Conservation (phyloP, 768 basidiomycete species). For the Calocybe indica region DNA sequence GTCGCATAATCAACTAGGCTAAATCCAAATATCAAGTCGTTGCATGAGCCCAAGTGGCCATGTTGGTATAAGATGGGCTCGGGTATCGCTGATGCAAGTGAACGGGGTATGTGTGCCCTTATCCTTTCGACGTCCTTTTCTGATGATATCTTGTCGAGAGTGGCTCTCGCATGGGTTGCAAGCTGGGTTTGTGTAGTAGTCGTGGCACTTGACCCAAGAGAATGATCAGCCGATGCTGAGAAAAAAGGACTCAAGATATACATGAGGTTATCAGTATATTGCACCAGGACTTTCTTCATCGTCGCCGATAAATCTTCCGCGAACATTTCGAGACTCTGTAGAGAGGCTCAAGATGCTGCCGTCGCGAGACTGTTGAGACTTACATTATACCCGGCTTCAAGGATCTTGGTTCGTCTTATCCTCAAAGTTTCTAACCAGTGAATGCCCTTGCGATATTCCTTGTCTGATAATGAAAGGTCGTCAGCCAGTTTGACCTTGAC, state of each 20-base stretch:
- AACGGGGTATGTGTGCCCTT: constrained; percentile 50
- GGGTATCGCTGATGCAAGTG: constrained; percentile 60
- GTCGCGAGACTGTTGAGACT: constrained; percentile 11
- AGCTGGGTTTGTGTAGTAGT: constrained; percentile 70
- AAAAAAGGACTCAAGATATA: constrained; percentile 23
- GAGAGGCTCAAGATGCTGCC: background rate
- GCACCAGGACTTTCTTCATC: constrained; percentile 58
- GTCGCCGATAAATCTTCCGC: constrained; percentile 62
- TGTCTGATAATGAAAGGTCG: constrained; percentile 42
- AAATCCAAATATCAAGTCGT: constrained; percentile 86
- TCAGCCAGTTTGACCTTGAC: constrained; percentile 4
- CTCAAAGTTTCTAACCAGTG: constrained; percentile 92
- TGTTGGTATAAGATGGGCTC: constrained; percentile 73
- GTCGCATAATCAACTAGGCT: constrained; percentile 86
- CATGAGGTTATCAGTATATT: constrained; percentile 80
- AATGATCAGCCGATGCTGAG: background rate
- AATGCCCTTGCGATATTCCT: constrained; percentile 84
- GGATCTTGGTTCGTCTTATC: constrained; percentile 72
- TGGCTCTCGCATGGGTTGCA: constrained; percentile 53
- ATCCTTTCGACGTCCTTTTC: constrained; percentile 62
- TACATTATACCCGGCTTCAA: constrained; percentile 79
- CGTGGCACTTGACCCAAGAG: constrained; percentile 53
- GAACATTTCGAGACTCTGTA: constrained; percentile 77
- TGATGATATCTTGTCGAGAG: constrained; percentile 63
- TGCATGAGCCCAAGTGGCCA: constrained; percentile 77